A percentile compares a stretch with the other conserved stretches of the same genome.
phyloP scores from a whole-genome alignment of 495 filamentous ascomycete species.

The Lepidopterella palustris region DNA sequence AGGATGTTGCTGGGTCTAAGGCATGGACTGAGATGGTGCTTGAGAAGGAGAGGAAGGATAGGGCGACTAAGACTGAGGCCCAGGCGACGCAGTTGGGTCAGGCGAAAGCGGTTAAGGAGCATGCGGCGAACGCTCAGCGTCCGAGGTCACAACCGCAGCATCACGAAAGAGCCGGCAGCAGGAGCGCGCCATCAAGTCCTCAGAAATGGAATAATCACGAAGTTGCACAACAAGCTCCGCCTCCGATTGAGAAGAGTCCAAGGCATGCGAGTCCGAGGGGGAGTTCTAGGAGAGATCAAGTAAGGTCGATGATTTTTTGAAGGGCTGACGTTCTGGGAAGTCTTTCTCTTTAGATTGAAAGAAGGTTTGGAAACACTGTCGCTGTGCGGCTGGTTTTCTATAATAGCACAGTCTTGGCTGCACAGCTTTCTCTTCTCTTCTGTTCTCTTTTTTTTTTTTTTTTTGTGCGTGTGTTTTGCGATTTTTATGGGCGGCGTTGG shows the following conservation, averaged over 20 bases:
- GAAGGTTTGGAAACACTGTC: background rate
- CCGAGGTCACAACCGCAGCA: constrained; percentile 15
- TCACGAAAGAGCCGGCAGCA: constrained; percentile 5
- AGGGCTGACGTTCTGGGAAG: background rate
- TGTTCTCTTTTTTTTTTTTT: background rate
- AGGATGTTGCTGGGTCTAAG: constrained; percentile 44
- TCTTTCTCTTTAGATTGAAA: background rate
- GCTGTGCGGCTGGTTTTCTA: background rate
- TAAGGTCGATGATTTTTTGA: constrained; percentile 33
- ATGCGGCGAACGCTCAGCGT: constrained; percentile 3
- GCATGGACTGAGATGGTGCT: constrained; percentile 86
- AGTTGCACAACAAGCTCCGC: constrained; percentile 11
- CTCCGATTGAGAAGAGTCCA: constrained; percentile 22
- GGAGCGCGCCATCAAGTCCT: constrained; percentile 26
- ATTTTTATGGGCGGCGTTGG: background rate
- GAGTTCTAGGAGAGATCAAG: constrained; percentile 18
- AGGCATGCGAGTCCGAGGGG: constrained; percentile 10
- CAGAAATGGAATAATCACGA: constrained; percentile 11
- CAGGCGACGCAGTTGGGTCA: constrained; percentile 25
- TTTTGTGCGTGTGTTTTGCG: background rate
- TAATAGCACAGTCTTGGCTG: background rate
- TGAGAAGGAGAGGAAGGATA: constrained; percentile 36
- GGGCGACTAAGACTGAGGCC: too few species aligned
- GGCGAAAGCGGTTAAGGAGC: constrained; percentile 23
- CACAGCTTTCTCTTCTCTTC: background rate